phyloP scores from a whole-genome alignment of 2,329 filamentous ascomycete genomes.

The Tolypocladium nubicola region DNA sequence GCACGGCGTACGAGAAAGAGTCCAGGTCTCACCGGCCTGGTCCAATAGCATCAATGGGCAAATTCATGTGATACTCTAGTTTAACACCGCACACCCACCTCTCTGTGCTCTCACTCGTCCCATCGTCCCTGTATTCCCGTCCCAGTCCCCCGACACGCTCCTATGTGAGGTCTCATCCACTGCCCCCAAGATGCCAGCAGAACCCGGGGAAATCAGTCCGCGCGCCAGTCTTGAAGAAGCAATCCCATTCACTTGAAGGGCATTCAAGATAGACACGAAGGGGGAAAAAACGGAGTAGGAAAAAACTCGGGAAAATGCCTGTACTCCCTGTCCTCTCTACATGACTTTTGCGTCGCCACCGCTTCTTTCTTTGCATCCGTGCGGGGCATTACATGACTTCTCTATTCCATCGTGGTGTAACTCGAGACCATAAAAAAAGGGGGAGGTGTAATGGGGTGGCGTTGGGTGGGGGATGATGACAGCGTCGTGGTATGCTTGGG shows the following conservation, averaged over 20 bases:
- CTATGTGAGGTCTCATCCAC: neutral
- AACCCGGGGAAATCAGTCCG: neutral
- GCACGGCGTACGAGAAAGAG: neutral
- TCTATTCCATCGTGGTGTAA: constrained; percentile 26
- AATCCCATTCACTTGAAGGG: constrained; percentile 25
- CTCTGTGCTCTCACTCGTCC: neutral
- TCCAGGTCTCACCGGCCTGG: neutral
- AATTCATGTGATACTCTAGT: neutral
- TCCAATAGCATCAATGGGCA: neutral
- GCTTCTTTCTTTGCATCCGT: constrained; percentile 16
- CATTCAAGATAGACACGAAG: constrained; percentile 13
- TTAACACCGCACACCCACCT: neutral
- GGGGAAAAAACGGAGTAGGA: constrained; percentile 9
- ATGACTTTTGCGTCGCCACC: constrained; percentile 28
- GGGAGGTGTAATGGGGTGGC: neutral
- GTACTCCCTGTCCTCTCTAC: constrained; percentile 30
- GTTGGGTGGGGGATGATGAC: constrained; percentile 7
- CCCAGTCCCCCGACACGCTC: neutral
- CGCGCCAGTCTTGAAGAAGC: constrained; percentile 2
- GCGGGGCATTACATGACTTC: constrained; percentile 29
- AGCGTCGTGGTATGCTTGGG: constrained; percentile 16
- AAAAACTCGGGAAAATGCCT: constrained; percentile 15
- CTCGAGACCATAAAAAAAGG: constrained; percentile 13
- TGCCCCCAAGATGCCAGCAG: neutral
- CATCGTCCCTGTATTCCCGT: neutral